Evolutionary conservation across 177 flowering plant genomes (phyloP), one percentile per base, ranked within the genome.

Genomic region (Vitis hybrid): DNA sequence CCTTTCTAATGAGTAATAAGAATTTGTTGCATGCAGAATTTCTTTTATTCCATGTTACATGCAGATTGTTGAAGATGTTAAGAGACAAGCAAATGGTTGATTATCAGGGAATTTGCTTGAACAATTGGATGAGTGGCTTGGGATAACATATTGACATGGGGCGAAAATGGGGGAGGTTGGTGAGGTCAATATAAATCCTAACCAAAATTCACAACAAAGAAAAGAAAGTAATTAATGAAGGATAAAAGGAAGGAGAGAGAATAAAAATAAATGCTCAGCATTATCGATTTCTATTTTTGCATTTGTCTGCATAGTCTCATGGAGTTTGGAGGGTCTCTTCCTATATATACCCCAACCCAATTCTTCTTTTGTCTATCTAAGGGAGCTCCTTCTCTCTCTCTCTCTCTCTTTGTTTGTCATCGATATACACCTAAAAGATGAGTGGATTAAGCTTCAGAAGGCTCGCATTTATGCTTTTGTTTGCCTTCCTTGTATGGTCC

Each of bases 401-500:
- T 65, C 74, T 61, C 65, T 32, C 53, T 70, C 61, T 24, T 0
- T 35, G 46, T 41, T 41, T 41, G 46, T 41, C 56, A 60, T 35
- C 50, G 15, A 54, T 46, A 72, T 24, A 55, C 24, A 57, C 8
- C 10, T 11, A 64, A 84, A 27, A 70, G 50, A 91, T 89, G 94
- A 74, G 73, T 14, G 65, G 67, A 6, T 78, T 79, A 52, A 75
- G 80, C 55, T 56, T 82, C 18, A 87, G 83, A 84, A 78, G 82
- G 79, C 51, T 85, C 73, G 78, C 88, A 81, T 82, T 86, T 50
- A 66, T 80, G 68, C 65, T 94, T 55, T 61, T 91, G 53, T 68
- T 90, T 58, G 81, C 73, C 8, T 48, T 89, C n/a, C 77, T 89
- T 4, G 61, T 86, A 12, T 87, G 90, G 85, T 84, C 77, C 30